Conservation (phyloP, 257 asterid species). For the Ligustrum vulgare region DNA sequence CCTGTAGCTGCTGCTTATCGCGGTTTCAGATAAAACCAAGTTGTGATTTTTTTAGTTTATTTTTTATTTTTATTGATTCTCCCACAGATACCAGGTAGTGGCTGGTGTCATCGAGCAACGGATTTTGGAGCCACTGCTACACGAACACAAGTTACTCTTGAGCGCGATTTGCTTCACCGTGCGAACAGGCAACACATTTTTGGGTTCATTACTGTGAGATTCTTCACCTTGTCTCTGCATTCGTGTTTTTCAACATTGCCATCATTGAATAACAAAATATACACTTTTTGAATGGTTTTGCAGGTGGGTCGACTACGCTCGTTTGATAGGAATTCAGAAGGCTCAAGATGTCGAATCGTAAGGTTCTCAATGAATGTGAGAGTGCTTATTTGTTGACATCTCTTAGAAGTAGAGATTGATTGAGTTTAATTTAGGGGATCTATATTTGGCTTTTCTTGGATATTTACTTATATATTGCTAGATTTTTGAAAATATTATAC, state of each 20-base stretch:
- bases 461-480: background rate
- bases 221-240: background rate
- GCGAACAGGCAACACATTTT: slow-evolving; percentile 26
- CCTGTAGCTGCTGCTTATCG: too few species aligned
- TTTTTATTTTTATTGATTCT: background rate
- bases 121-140: slow-evolving; percentile 24
- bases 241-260: background rate
- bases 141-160: slow-evolving; percentile 19
- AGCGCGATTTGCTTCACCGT: slow-evolving; percentile 24
- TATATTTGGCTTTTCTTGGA: background rate
- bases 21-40: background rate
- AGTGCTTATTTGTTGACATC: background rate
- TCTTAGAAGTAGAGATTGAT: background rate
- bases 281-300: background rate
- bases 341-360: slow-evolving; percentile 5
- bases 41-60: too few species aligned
- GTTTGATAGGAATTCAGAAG: slow-evolving; percentile 25
- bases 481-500: too few species aligned
- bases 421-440: background rate
- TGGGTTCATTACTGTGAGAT: slow-evolving; percentile 24
- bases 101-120: slow-evolving; percentile 24
- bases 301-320: slow-evolving; percentile 29
- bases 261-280: background rate
- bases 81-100: slow-evolving; percentile 21
- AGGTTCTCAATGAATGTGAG: background rate